A percentile compares a stretch with the other conserved stretches of the same genome.
Conservation (phyloP, 2,329 filamentous ascomycete species). For the Clarireedia homoeocarpa region DNA sequence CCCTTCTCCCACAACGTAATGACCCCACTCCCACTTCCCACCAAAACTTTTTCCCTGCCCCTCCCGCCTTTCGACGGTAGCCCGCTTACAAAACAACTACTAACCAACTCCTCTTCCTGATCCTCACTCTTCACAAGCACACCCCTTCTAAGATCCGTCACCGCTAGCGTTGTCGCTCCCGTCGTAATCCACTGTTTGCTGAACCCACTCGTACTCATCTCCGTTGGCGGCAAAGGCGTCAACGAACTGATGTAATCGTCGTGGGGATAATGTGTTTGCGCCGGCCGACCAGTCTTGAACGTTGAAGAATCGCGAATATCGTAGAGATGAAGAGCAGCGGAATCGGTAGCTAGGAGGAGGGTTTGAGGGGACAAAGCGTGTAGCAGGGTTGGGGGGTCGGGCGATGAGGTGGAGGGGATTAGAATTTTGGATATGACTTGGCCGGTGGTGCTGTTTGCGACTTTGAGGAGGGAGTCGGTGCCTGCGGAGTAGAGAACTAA, state of each 20-base stretch:
- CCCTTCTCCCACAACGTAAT: constrained; percentile 92
- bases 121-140: constrained; percentile 87
- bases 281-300: constrained; percentile 53
- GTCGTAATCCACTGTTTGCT: constrained; percentile 94
- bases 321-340: constrained; percentile 78
- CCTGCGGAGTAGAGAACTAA: constrained; percentile 55
- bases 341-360: constrained; percentile 84
- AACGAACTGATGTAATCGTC: constrained; percentile 89
- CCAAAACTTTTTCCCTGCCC: constrained; percentile 68
- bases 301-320: constrained; percentile 61
- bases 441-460: constrained; percentile 50
- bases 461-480: constrained; percentile 49
- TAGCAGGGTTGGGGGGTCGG: constrained; percentile 70
- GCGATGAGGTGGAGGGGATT: constrained; percentile 48
- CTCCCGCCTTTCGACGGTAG: constrained; percentile 57
- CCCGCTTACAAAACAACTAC: constrained; percentile 69
- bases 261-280: constrained; percentile 79
- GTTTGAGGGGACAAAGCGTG: constrained; percentile 81
- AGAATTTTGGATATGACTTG: constrained; percentile 74
- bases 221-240: constrained; percentile 70
- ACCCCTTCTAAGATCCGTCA: constrained; percentile 81
- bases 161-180: constrained; percentile 81
- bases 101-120: constrained; percentile 89
- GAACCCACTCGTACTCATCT: constrained; percentile 77
- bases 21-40: constrained; percentile 69